These are phyloP conservation scores for Ophiocordyceps polyrhachis-furcata DNA, from an alignment of 2,329 filamentous ascomycete genomes.

Conservation along the genomic window DNA sequence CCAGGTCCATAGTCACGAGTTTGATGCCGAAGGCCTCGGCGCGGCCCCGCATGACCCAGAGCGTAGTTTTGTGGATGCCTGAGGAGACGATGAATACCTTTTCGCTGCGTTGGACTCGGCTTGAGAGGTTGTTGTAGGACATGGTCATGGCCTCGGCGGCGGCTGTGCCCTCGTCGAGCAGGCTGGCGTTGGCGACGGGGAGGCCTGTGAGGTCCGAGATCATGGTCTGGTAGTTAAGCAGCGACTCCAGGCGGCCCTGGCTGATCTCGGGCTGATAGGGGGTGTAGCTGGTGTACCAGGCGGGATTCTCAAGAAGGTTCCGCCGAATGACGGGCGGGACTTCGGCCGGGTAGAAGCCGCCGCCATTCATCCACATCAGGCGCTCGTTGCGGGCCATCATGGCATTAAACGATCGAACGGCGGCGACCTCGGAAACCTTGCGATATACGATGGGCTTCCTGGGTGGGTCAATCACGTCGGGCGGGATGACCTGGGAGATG, in stretches of 20 bases:
- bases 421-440: slow-evolving; percentile 26
- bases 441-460: slow-evolving; percentile 23
- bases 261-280: slow-evolving; percentile 97
- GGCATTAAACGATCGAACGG: slow-evolving; percentile 14
- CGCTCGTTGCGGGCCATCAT: slow-evolving; percentile 17
- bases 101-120: slow-evolving; percentile 52
- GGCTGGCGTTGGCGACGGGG: slow-evolving; percentile 74
- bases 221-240: slow-evolving; percentile 92
- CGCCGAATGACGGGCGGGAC: slow-evolving; percentile 81
- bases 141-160: slow-evolving; percentile 93
- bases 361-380: slow-evolving; percentile 58
- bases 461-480: slow-evolving; percentile 41
- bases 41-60: slow-evolving; percentile 65
- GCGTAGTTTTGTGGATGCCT: slow-evolving; percentile 67
- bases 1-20: slow-evolving; percentile 53
- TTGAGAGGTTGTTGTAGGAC: slow-evolving; percentile 59
- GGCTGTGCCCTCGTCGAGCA: slow-evolving; percentile 81
- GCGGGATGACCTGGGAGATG: slow-evolving; percentile 64
- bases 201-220: slow-evolving; percentile 75
- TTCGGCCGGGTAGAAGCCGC: slow-evolving; percentile 74
- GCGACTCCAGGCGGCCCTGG: slow-evolving; percentile 77
- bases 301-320: slow-evolving; percentile 81
- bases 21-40: slow-evolving; percentile 83
- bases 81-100: slow-evolving; percentile 77
- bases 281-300: slow-evolving; percentile 96